A percentile compares a stretch with the other conserved stretches of the same genome.
phyloP scores from a whole-genome alignment of 495 filamentous ascomycete genomes.

The Aspergillus leporis region DNA sequence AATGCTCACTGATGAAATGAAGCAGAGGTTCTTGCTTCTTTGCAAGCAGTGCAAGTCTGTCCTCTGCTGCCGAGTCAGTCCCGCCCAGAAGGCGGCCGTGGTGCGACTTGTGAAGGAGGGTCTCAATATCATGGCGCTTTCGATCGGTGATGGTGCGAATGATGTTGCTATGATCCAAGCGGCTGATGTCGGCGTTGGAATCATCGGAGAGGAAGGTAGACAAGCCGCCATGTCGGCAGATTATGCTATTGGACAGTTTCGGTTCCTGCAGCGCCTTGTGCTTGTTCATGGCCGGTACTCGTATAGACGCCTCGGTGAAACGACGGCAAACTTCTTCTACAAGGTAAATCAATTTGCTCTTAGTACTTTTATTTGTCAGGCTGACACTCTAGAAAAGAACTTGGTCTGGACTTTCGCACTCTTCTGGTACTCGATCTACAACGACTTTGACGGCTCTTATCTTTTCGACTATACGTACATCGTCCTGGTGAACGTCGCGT shows the following conservation, averaged over 20 bases:
- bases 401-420: conserved; percentile 97
- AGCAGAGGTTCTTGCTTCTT: conserved; percentile 89
- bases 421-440: conserved; percentile 97
- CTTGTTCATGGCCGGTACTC: conserved; percentile 97
- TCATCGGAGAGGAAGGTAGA: conserved; percentile 94
- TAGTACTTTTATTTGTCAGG: conserved; percentile 11
- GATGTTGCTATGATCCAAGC: conserved; percentile 99
- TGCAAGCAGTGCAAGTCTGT: conserved; percentile 98
- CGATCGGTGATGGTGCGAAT: conserved; percentile 96
- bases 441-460: conserved; percentile 93
- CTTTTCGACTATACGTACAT: conserved; percentile 98
- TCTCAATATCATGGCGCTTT: conserved; percentile 94
- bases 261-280: conserved; percentile 86
- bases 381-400: conserved; percentile 55
- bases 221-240: conserved; percentile 99
- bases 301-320: conserved; percentile 88
- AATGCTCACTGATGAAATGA: conserved; percentile 77
- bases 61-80: conserved; percentile 96
- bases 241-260: conserved; percentile 99
- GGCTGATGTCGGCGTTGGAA: conserved; percentile 96
- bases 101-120: conserved; percentile 93
- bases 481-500: conserved; percentile 91
- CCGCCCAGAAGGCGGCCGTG: conserved; percentile 96
- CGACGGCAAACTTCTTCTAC: conserved; percentile 99
- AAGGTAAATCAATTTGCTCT: conserved; percentile 56